Base-by-base conservation (phyloP, 192 early-diverging fungal species). In the Chytriomyces confervae region DNA sequence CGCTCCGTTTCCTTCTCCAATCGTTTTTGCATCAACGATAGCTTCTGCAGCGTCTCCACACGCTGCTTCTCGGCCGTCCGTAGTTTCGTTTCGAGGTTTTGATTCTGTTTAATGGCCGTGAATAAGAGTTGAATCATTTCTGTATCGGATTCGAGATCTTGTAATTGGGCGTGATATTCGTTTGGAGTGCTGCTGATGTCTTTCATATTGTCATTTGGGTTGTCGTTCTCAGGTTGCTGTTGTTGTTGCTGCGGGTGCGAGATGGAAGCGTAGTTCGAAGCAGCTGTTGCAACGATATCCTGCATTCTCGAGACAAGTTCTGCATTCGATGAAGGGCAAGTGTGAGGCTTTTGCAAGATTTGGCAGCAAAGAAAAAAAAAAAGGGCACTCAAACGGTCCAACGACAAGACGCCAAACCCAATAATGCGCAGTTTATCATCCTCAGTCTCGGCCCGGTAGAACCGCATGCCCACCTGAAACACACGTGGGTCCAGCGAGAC, bases 111-210 rank as follows among this genome's bases (percentile, higher is more conserved):
- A 2, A 70, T 70, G 0, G 69, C 69, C 0, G 69, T 70, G 11
- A 70, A 70, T 13, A 70, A 44, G 2, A 70, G 50, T 24, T 70
- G 69, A 50, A 70, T 53, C 49, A 70, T 7, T 7, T 70, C 69
- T 29, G 46, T 13, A 53, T 70, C 69, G 16, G 47, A 6, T 9
- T 70, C 69, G 49, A 70, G 27, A 6, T 70, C 69, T 8, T 49
- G n/a, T 49, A 70, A 29, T 4, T 53, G 20, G 0, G 23, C 7
- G 10, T 2, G 9, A n/a, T 23, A 51, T 27, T 70, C 69, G 9
- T 0, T 13, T 18, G 69, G 7, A 49, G 27, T n/a, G n/a, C n/a
- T 36, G 29, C 1, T 36, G 29, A 2, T 36, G 29, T 36, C 29
- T 36, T 36, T 36, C 2, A 2, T 36, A 1, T 57, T 57, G 53